Evolutionary conservation across 139 green algal species (phyloP).

Genomic region (Monoraphidium neglectum): DNA sequence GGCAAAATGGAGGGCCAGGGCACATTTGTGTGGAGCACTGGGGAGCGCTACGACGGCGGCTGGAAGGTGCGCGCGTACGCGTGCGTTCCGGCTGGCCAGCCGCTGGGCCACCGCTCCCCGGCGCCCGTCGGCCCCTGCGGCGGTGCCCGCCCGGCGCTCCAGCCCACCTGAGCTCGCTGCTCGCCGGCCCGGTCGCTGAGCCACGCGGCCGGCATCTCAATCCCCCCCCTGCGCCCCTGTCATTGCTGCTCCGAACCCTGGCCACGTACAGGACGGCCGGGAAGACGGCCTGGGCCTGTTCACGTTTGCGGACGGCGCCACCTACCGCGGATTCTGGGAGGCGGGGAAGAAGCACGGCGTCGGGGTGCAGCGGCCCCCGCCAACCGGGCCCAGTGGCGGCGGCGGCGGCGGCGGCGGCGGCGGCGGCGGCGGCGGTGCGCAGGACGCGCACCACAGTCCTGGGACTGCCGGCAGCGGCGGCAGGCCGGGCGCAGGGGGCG

Average conservation of each 20-base stretch:
- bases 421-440: background rate
- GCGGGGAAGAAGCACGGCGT: constrained; percentile 75
- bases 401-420: too few relatives aligned
- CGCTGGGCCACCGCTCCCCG: background rate
- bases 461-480: background rate
- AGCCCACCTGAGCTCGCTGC: background rate
- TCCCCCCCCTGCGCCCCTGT: background rate
- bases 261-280: constrained; percentile 40
- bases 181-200: background rate
- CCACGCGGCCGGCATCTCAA: background rate
- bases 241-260: background rate
- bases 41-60: constrained; percentile 87
- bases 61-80: constrained; percentile 61
- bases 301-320: constrained; percentile 69
- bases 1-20: constrained; percentile 86
- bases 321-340: constrained; percentile 76
- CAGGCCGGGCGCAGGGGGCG: constrained; percentile 4
- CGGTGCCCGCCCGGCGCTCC: too few relatives aligned
- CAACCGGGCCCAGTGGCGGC: too few relatives aligned
- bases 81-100: background rate
- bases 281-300: constrained; percentile 80
- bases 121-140: too few relatives aligned
- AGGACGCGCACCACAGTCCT: background rate
- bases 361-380: constrained; percentile 49
- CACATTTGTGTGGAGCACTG: constrained; percentile 88